Percentiles rank a stretch among this genome's conserved stretches.
Evolutionary conservation across 371 early-diverging fungal genomes (phyloP).

Genomic region (Zopfochytrium polystomum): DNA sequence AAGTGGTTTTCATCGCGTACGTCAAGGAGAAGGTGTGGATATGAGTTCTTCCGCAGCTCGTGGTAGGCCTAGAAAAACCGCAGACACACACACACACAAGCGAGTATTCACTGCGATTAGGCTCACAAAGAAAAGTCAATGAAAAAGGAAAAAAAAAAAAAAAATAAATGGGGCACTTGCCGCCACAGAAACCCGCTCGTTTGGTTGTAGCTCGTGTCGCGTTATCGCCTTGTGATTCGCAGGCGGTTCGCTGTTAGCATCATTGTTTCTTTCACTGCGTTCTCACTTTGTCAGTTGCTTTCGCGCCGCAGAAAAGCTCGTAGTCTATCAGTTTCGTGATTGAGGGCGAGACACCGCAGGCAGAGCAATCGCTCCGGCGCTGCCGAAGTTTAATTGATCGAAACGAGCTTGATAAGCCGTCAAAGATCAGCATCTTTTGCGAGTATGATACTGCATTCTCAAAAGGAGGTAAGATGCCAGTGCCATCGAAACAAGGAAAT

Average conservation of each 20-base stretch:
- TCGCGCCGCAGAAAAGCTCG: conserved; percentile 82
- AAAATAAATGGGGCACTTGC: conserved; percentile 6
- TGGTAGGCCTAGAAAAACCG: conserved; percentile 9
- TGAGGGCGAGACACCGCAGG: conserved; percentile 82
- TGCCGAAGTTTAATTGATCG: conserved; percentile 74
- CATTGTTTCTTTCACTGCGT: too few relatives aligned
- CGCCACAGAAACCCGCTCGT: conserved; percentile 19
- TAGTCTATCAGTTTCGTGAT: conserved; percentile 80
- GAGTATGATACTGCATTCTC: conserved; percentile 30
- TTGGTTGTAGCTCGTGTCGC: conserved; percentile 3
- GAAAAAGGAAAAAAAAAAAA: not conserved
- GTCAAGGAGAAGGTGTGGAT: conserved; percentile 77
- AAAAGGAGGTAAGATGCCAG: not conserved
- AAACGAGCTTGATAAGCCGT: conserved; percentile 73
- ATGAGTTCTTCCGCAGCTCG: conserved; percentile 14
- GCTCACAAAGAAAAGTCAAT: not conserved
- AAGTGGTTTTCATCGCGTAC: conserved; percentile 81
- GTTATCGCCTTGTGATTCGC: conserved; percentile 53
- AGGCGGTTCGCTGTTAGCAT: too few relatives aligned
- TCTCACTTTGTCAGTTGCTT: conserved; percentile 75
- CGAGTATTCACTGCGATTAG: not conserved
- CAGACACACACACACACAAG: not conserved
- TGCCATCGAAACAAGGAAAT: not conserved
- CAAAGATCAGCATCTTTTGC: conserved; percentile 76
- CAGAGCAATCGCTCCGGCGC: conserved; percentile 67